Base-by-base conservation (phyloP, 306 rosid species). In the Prosopis cineraria region DNA sequence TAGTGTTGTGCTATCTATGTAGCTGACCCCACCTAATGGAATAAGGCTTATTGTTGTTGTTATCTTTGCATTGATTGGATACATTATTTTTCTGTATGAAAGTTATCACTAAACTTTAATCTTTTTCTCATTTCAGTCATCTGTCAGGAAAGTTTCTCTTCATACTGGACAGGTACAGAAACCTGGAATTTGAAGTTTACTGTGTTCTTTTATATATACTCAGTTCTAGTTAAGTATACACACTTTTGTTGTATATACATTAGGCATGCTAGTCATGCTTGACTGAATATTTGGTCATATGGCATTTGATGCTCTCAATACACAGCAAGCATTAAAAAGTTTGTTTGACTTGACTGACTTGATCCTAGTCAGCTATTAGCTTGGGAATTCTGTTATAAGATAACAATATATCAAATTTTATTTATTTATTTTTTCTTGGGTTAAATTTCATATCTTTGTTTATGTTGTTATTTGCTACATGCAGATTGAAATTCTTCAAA, bases 71-170 rank as follows among this genome's bases (percentile, higher is more conserved):
- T 77, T 48, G 20, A 65, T 20, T 27, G 16, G 62, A 43, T 31
- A 33, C 39, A 25, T 41, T 43, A 16, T 70, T 60, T 68, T 50
- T 66, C n/a, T 8, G 10, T 34, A 5, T 81, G 36, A 19, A 66
- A 70, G 72, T 76, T 41, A 43, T 64, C 20, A 4, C 63, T 55
- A 69, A 73, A 85, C 69, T 41, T 31, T 10, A 30, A 44, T 52
- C n/a, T 64, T 58, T 79, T 74, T 77, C 30, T 80, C 59, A 73
- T 85, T 85, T 68, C 98, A 95, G 98, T 95, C 98, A 65, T 88
- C 98, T 9, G 83, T 95, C 76, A 95, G 98, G 72, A 89, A 81
- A 85, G 98, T 95, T 13, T 85, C 87, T 81, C 94, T 95, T 85
- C 89, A 24, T 62, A 86, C 93, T 29, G 98, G 98, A 47, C 89